phyloP scores from a whole-genome alignment of 331 rosid genomes.

The Quercus phellos region DNA sequence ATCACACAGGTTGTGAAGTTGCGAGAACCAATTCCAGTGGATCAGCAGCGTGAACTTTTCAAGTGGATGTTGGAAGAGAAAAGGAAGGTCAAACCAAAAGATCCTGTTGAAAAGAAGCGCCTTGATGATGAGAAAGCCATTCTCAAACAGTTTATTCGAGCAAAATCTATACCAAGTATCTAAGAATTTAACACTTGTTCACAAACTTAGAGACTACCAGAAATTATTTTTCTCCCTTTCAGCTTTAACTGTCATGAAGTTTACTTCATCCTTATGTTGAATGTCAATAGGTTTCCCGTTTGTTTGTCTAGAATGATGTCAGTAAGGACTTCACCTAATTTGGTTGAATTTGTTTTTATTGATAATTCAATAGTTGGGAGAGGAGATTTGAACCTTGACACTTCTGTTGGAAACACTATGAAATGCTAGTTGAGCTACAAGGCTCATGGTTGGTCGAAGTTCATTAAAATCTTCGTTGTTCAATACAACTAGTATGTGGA shows the following conservation, averaged over 20 bases:
- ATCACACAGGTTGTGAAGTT: too few species aligned
- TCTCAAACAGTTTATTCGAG: conserved; percentile 69
- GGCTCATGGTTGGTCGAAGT: too few species aligned
- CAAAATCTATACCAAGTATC: conserved; percentile 62
- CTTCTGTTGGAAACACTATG: too few species aligned
- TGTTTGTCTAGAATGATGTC: conserved; percentile 18
- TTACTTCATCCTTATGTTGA: conserved; percentile 18
- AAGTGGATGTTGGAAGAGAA: conserved; percentile 98
- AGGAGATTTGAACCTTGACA: too few species aligned
- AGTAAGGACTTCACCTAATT: background rate
- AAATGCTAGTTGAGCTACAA: too few species aligned
- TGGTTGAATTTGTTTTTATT: background rate
- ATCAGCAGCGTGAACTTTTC: conserved; percentile 60
- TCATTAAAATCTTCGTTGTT: too few species aligned
- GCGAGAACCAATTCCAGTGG: conserved; percentile 41
- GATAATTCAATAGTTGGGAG: too few species aligned
- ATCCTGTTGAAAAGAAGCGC: conserved; percentile 66
- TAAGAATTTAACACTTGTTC: background rate
- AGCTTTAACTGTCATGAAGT: conserved; percentile 20
- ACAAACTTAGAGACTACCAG: conserved; percentile 7
- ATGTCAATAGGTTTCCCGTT: conserved; percentile 5
- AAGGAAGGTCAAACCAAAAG: conserved; percentile 71
- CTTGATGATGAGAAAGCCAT: conserved; percentile 89
- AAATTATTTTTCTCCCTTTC: conserved; percentile 13
- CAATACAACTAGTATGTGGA: too few species aligned